Evolutionary conservation across 2,329 filamentous ascomycete genomes (phyloP).

Genomic region (Biscogniauxia mediterranea): DNA sequence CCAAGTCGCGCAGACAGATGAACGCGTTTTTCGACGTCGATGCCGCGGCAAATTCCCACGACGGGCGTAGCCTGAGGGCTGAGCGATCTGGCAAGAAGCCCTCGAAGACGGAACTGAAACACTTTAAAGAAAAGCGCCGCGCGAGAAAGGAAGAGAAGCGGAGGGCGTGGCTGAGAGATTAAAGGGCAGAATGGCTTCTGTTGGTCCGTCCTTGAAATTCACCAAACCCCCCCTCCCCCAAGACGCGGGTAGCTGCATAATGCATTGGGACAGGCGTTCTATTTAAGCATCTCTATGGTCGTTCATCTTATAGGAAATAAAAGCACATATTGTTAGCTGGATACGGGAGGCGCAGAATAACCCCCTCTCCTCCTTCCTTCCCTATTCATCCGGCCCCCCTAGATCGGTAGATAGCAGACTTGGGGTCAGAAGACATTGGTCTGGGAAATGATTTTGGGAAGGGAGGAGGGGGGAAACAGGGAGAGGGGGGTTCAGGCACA

Average conservation of each 20-base stretch:
- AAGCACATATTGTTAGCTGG: neutral
- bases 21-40: constrained; percentile 95
- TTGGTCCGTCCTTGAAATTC: constrained; percentile 4
- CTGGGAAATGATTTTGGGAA: neutral
- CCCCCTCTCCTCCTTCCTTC: neutral
- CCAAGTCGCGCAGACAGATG: constrained; percentile 85
- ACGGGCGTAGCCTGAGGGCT: constrained; percentile 86
- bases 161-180: constrained; percentile 86
- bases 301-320: neutral
- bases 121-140: constrained; percentile 85
- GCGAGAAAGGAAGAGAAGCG: constrained; percentile 94
- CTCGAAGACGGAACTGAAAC: constrained; percentile 81
- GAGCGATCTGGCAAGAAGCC: constrained; percentile 85
- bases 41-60: constrained; percentile 84
- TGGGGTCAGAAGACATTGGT: neutral
- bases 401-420: neutral
- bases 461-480: no score
- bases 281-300: neutral
- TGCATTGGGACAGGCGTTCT: constrained; percentile 1
- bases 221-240: neutral
- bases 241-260: neutral
- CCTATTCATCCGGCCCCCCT: no score
- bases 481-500: no score
- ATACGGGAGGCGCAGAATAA: neutral
- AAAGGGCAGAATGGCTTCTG: constrained; percentile 30